These are phyloP conservation scores for Corynascus novoguineensis DNA, from an alignment of 495 filamentous ascomycete species.

Conservation along the genomic window DNA sequence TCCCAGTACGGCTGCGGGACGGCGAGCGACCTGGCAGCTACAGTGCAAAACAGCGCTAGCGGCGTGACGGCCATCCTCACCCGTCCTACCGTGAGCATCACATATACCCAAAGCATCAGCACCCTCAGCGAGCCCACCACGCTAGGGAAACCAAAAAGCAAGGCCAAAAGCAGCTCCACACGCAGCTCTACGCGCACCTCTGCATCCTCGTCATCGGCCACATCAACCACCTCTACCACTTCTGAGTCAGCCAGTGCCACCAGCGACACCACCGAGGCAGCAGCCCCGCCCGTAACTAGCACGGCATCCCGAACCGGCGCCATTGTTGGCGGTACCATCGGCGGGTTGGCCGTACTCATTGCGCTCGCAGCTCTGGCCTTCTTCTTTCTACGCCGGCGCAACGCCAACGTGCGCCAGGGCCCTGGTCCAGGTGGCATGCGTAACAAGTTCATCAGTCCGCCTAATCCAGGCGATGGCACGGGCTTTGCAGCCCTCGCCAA, in stretches of 20 bases:
- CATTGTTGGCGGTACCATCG: conserved; percentile 41
- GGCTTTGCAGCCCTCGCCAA: conserved; percentile 27
- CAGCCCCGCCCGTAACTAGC: conserved; percentile 14
- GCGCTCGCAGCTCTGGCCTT: conserved; percentile 12
- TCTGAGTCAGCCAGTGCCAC: conserved; percentile 18
- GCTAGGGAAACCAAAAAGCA: conserved; percentile 23
- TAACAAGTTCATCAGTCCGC: conserved; percentile 32
- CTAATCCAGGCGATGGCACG: conserved; percentile 16
- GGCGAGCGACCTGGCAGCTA: conserved; percentile 38
- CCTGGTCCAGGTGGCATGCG: conserved; percentile 26
- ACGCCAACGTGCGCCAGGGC: conserved; percentile 32
- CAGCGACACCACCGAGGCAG: conserved; percentile 3
- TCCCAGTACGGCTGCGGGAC: conserved; percentile 47
- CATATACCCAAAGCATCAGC: conserved; percentile 30
- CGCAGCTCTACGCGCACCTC: conserved; percentile 16
- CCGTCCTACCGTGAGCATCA: conserved; percentile 27
- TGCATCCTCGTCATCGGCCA: conserved; percentile 7
- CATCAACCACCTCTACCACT: conserved; percentile 5
- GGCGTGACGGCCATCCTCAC: conserved; percentile 30
- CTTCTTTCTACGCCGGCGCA: conserved; percentile 28
- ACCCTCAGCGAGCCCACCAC: conserved; percentile 35
- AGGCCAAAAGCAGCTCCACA: neutral
- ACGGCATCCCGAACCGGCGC: conserved; percentile 32
- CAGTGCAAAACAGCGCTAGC: conserved; percentile 36
- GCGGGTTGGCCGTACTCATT: conserved; percentile 14